phyloP scores from a whole-genome alignment of 2,329 filamentous ascomycete genomes.

The Trichoderma semiorbis region DNA sequence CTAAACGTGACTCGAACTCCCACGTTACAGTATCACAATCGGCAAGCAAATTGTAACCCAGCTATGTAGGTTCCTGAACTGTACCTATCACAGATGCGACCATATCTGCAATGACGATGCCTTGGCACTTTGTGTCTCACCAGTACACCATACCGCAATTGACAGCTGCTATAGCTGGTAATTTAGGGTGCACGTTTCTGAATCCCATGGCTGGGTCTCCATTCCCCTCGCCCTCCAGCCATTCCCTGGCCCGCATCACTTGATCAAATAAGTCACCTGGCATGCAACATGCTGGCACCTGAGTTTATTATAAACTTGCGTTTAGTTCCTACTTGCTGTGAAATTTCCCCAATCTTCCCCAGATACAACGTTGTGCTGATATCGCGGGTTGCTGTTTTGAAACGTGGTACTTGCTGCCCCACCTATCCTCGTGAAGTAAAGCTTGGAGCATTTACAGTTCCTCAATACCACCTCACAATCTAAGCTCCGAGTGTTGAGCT shows the following conservation, averaged over 20 bases:
- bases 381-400: neutral
- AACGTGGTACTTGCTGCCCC: neutral
- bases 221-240: neutral
- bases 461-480: neutral
- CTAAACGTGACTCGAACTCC: neutral
- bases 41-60: neutral
- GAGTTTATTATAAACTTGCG: neutral
- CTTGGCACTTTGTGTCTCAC: neutral
- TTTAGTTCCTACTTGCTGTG: neutral
- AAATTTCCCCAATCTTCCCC: neutral
- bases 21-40: neutral
- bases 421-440: constrained; percentile 1
- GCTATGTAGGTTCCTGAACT: neutral
- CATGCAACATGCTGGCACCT: neutral
- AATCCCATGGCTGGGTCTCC: neutral
- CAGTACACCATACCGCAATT: neutral
- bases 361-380: constrained; percentile 6
- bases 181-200: neutral
- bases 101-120: neutral
- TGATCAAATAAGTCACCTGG: neutral
- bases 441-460: neutral
- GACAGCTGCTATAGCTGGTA: neutral
- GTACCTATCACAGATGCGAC: neutral
- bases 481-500: neutral
- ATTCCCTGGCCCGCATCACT: neutral